Evolutionary conservation across 345 rosid genomes (phyloP).

Genomic region (Aethionema arabicum): DNA sequence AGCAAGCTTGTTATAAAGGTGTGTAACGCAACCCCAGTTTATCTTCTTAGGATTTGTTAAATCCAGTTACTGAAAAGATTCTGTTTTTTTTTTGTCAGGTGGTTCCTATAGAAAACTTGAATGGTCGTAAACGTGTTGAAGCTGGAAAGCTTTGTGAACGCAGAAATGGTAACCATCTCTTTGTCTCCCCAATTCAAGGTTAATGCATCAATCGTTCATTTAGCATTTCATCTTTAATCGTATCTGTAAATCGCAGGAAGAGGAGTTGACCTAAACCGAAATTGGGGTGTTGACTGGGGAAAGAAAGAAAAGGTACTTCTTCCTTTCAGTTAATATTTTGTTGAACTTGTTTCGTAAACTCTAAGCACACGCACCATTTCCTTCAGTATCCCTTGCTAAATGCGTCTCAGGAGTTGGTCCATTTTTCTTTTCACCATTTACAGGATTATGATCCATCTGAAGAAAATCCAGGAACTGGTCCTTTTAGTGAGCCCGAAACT

Average conservation of each 20-base stretch:
- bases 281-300: conserved; percentile 99
- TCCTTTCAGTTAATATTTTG: not conserved
- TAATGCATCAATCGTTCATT: conserved; percentile 7
- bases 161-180: conserved; percentile 66
- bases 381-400: conserved; percentile 1
- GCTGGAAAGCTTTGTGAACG: conserved; percentile 93
- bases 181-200: conserved; percentile 16
- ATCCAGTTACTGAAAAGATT: conserved; percentile 8
- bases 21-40: not conserved
- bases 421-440: conserved; percentile 13
- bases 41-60: not conserved
- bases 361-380: not conserved
- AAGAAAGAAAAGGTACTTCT: conserved; percentile 83
- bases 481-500: conserved; percentile 95
- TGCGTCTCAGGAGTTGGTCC: conserved; percentile 1
- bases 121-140: conserved; percentile 95
- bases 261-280: conserved; percentile 97
- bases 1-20: conserved; percentile 80
- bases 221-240: conserved; percentile 12
- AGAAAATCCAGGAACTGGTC: conserved; percentile 93
- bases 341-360: conserved; percentile 5
- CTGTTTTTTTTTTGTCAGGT: conserved; percentile 45
- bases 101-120: conserved; percentile 90
- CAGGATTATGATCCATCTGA: conserved; percentile 97
- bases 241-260: conserved; percentile 53